These are phyloP conservation scores for Talaromyces nanjingensis DNA, from an alignment of 495 filamentous ascomycete species.

Conservation along the genomic window DNA sequence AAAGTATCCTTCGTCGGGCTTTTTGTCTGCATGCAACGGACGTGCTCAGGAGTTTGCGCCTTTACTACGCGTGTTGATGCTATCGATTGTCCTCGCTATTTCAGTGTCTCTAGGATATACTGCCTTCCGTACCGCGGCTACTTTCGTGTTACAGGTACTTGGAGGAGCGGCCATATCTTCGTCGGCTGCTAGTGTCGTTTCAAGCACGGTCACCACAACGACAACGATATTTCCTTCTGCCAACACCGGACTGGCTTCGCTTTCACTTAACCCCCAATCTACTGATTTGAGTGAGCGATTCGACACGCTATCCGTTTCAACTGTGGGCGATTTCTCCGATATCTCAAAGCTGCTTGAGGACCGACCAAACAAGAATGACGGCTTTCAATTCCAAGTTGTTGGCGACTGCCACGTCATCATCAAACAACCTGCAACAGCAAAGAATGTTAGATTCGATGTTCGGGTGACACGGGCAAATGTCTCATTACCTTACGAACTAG, in stretches of 20 bases:
- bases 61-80: conserved; percentile 30
- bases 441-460: conserved; percentile 44
- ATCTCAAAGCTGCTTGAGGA: conserved; percentile 14
- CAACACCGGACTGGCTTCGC: conserved; percentile 19
- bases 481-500: conserved; percentile 41
- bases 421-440: conserved; percentile 46
- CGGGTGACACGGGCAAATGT: conserved; percentile 38
- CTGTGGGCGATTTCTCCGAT: conserved; percentile 16
- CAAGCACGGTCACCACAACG: conserved; percentile 14
- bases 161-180: conserved; percentile 21
- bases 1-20: conserved; percentile 24
- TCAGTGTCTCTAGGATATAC: conserved; percentile 29
- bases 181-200: conserved; percentile 12
- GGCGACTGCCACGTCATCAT: conserved; percentile 56
- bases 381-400: conserved; percentile 55
- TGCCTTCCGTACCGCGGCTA: conserved; percentile 17
- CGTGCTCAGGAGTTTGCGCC: conserved; percentile 31
- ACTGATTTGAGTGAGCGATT: conserved; percentile 16
- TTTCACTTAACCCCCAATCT: conserved; percentile 14
- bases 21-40: conserved; percentile 21
- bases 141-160: conserved; percentile 22
- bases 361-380: conserved; percentile 17
- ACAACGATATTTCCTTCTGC: conserved; percentile 11
- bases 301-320: conserved; percentile 11
- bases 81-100: conserved; percentile 34